Conservation (phyloP, 306 rosid species). For the Cucurbita ficifolia region DNA sequence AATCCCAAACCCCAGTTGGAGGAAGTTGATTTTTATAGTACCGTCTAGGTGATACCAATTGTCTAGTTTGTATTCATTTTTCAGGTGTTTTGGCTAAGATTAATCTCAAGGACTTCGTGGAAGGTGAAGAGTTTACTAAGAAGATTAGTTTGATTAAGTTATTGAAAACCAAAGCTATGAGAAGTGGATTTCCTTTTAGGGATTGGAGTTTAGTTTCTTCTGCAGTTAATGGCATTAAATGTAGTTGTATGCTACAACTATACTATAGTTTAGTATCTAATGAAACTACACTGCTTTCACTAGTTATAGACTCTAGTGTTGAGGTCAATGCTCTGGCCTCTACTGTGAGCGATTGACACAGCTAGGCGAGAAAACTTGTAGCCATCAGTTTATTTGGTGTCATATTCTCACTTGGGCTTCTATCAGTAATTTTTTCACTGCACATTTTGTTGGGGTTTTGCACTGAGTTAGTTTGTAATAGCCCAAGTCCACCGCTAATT, state of each 20-base stretch:
- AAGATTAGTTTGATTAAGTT: conserved; percentile 13
- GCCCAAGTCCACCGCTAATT: too few relatives aligned
- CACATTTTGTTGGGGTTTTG: conserved; percentile 3
- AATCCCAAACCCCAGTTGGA: too few relatives aligned
- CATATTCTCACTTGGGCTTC: conserved; percentile 25
- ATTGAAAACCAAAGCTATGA: conserved; percentile 22
- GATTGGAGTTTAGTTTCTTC: conserved; percentile 44
- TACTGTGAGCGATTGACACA: conserved; percentile 36
- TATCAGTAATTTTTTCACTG: conserved; percentile 30
- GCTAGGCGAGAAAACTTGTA: conserved; percentile 50
- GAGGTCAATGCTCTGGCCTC: conserved; percentile 55
- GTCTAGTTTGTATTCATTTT: too few relatives aligned
- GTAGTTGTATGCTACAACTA: conserved; percentile 75
- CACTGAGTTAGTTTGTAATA: too few relatives aligned
- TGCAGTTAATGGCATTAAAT: conserved; percentile 62
- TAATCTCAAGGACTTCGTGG: conserved; percentile 34
- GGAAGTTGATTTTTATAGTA: too few relatives aligned
- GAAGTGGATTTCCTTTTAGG: conserved; percentile 64
- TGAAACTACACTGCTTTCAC: conserved; percentile 53
- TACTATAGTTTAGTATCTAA: conserved; percentile 67
- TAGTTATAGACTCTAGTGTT: conserved; percentile 27
- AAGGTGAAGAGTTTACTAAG: conserved; percentile 28
- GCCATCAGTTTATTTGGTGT: conserved; percentile 38
- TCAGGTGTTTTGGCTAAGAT: too few relatives aligned
- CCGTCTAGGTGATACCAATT: too few relatives aligned